Evolutionary conservation across 208 protist genomes (phyloP).

Genomic region (Strigomonas culicis): DNA sequence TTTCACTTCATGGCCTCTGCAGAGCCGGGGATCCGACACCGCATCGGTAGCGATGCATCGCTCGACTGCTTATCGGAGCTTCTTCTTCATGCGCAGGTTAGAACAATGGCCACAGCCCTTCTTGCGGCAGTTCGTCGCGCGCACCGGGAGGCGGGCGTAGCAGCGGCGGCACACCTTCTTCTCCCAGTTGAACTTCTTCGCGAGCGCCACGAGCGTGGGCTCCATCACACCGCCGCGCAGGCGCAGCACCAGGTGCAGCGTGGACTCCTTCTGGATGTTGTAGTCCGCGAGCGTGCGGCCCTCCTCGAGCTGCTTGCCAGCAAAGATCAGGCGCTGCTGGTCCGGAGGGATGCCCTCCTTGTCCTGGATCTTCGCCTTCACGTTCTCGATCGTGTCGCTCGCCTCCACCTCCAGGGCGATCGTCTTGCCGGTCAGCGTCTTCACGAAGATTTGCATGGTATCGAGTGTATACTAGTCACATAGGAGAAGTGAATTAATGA

Average conservation of each 20-base stretch:
- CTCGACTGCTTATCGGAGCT: constrained; percentile 94
- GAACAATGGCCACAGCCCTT: constrained; percentile 99
- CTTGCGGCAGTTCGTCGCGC: constrained; percentile 99
- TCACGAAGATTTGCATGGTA: constrained; percentile 97
- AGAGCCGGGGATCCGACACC: not conserved
- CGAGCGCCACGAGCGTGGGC: constrained; percentile 96
- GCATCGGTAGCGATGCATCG: not conserved
- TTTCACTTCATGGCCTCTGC: not conserved
- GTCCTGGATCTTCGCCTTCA: constrained; percentile 99
- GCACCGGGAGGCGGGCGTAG: constrained; percentile 94
- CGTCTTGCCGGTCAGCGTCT: constrained; percentile 97
- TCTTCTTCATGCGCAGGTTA: constrained; percentile 99
- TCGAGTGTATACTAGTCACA: too few relatives aligned
- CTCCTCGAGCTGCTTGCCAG: constrained; percentile 98
- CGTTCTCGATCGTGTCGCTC: constrained; percentile 96
- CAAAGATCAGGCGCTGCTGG: constrained; percentile 93
- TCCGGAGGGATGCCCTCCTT: constrained; percentile 97
- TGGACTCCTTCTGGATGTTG: constrained; percentile 99
- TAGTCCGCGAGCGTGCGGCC: constrained; percentile 98
- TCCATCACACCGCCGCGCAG: constrained; percentile 95
- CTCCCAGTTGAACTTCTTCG: constrained; percentile 98
- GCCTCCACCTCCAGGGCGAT: constrained; percentile 98
- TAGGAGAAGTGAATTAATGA: too few relatives aligned
- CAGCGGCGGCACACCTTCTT: constrained; percentile 97
- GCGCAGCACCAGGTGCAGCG: constrained; percentile 98